These are phyloP conservation scores for Halophytophthora batemanensis DNA, from an alignment of 352 stramenopile species.

Conservation along the genomic window DNA sequence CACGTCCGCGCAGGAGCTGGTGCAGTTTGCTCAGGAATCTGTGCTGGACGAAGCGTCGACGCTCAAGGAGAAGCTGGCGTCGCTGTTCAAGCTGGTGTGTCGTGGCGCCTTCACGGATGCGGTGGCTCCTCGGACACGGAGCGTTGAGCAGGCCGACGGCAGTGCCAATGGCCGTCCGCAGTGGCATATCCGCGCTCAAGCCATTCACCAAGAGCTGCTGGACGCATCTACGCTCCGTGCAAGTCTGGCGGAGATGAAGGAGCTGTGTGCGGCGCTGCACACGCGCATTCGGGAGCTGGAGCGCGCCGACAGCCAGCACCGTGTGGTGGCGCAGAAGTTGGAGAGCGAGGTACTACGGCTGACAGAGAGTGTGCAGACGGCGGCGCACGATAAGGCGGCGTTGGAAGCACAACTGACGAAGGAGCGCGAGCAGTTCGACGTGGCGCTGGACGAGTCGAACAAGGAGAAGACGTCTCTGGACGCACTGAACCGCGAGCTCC, in stretches of 20 bases:
- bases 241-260: conserved; percentile 59
- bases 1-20: conserved; percentile 29
- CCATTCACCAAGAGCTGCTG: conserved; percentile 67
- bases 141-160: conserved; percentile 17
- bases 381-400: conserved; percentile 40
- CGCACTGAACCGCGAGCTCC: conserved; percentile 66
- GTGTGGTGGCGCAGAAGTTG: conserved; percentile 76
- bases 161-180: conserved; percentile 42
- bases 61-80: conserved; percentile 61
- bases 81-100: conserved; percentile 74
- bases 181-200: conserved; percentile 71
- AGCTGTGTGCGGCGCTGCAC: conserved; percentile 63
- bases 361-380: conserved; percentile 30
- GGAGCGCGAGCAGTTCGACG: conserved; percentile 73
- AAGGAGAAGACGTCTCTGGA: conserved; percentile 79
- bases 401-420: conserved; percentile 56
- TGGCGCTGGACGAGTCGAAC: conserved; percentile 72
- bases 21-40: conserved; percentile 43
- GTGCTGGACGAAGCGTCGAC: conserved; percentile 41
- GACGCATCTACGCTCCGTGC: conserved; percentile 57
- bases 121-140: conserved; percentile 42
- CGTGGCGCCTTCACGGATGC: conserved; percentile 76
- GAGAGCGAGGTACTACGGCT: conserved; percentile 71
- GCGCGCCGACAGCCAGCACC: conserved; percentile 67
- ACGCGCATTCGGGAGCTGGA: conserved; percentile 72